Percentiles rank a stretch among this genome's conserved stretches.
These are phyloP conservation scores for Corrigiola litoralis DNA, from an alignment of 179 eudicot genomes.

Conservation along the genomic window DNA sequence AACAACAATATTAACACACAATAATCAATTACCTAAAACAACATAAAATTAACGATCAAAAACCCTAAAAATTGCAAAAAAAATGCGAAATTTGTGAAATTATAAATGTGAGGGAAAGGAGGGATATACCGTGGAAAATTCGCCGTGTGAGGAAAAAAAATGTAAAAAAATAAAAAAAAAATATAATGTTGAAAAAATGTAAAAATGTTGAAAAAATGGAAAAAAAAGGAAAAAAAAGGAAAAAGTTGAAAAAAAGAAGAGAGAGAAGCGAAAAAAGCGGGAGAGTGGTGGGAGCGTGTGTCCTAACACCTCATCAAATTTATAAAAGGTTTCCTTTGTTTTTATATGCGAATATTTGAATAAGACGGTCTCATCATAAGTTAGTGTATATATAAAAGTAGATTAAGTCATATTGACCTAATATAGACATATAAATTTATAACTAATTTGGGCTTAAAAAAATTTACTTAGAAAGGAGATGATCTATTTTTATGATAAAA, in stretches of 20 bases:
- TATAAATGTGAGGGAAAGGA: background rate
- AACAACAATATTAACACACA: background rate
- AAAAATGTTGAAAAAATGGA: background rate
- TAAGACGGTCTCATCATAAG: no score
- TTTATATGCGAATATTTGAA: no score
- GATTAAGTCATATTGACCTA: no score
- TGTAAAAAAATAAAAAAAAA: background rate
- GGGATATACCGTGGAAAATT: slow-evolving; percentile 23
- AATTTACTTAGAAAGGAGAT: no score
- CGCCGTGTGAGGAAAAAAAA: slow-evolving; percentile 23
- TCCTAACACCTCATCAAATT: no score
- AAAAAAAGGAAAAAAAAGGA: background rate
- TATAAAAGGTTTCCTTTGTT: no score
- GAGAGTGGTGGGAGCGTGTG: no score
- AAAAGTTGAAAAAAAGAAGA: no score
- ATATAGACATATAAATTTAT: no score
- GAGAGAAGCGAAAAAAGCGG: slow-evolving; percentile 20
- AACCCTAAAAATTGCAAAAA: background rate
- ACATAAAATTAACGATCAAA: background rate
- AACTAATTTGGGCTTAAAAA: no score
- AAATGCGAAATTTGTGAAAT: background rate
- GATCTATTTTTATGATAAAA: no score
- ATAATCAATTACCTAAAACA: background rate
- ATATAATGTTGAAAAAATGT: background rate
- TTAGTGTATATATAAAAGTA: no score